Evolutionary conservation across 2,329 filamentous ascomycete genomes (phyloP).

Genomic region (Uncinocarpus reesii): DNA sequence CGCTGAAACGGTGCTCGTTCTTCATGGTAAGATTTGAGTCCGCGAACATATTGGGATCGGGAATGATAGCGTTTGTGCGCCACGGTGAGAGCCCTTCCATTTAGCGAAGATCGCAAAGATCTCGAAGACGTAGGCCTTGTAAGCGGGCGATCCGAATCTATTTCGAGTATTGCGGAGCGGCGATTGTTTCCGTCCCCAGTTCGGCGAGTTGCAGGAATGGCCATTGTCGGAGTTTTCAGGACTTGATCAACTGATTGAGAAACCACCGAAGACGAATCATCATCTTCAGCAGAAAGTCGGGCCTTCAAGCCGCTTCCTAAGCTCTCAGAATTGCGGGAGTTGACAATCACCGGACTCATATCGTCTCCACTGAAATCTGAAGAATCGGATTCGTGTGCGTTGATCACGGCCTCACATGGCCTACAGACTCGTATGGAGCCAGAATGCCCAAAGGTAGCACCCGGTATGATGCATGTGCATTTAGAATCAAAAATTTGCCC

Average conservation of each 20-base stretch:
- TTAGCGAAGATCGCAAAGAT: constrained; percentile 66
- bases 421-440: constrained; percentile 84
- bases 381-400: constrained; percentile 78
- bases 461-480: constrained; percentile 84
- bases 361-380: constrained; percentile 78
- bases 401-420: constrained; percentile 82
- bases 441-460: constrained; percentile 74
- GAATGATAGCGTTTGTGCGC: constrained; percentile 77
- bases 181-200: constrained; percentile 66
- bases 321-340: constrained; percentile 52
- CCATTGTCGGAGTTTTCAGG: constrained; percentile 49
- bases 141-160: constrained; percentile 66
- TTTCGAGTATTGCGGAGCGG: constrained; percentile 81
- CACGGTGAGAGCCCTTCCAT: constrained; percentile 63
- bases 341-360: constrained; percentile 50
- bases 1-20: constrained; percentile 82
- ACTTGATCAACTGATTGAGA: constrained; percentile 40
- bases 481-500: constrained; percentile 98
- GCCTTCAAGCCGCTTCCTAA: constrained; percentile 36
- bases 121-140: constrained; percentile 88
- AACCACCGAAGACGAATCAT: constrained; percentile 38
- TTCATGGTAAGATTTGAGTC: constrained; percentile 60
- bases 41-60: constrained; percentile 70
- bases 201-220: constrained; percentile 54
- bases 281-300: constrained; percentile 39